A percentile compares a stretch with the other conserved stretches of the same genome.
phyloP scores from a whole-genome alignment of 108 stramenopile species.

The Cyclotella sp. region DNA sequence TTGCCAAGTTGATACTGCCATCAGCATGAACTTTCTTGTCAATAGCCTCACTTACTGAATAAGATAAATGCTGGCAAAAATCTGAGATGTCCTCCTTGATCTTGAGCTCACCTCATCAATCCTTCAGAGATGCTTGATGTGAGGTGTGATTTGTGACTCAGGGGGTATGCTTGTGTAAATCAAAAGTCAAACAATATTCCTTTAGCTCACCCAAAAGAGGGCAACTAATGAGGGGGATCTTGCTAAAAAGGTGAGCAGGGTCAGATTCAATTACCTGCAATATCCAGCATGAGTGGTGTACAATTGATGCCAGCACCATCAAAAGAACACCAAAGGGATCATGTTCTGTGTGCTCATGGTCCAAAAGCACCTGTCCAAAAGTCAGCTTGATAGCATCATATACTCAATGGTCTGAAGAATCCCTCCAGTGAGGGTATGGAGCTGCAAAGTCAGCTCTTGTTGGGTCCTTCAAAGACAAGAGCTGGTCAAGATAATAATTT shows the following conservation, averaged over 20 bases:
- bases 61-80: neutral
- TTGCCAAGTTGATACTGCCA: neutral
- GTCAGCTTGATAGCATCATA: neutral
- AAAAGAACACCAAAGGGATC: too few species aligned
- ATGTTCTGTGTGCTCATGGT: too few species aligned
- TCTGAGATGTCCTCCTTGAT: neutral
- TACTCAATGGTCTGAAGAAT: neutral
- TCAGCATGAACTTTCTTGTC: too few species aligned
- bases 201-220: conserved; percentile 36
- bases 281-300: conserved; percentile 41
- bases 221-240: neutral
- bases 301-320: conserved; percentile 33
- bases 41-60: neutral
- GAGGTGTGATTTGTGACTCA: conserved; percentile 44
- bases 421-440: conserved; percentile 43
- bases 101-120: neutral
- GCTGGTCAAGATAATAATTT: too few species aligned
- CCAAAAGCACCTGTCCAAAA: conserved; percentile 1
- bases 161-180: conserved; percentile 31
- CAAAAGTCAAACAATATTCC: conserved; percentile 19
- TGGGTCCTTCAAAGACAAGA: too few species aligned
- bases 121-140: conserved; percentile 7
- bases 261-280: neutral
- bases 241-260: conserved; percentile 1
- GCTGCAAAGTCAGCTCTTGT: too few species aligned